Base-by-base conservation (phyloP, 1,284 basidiomycete species). In the Amylostereum chailletii region DNA sequence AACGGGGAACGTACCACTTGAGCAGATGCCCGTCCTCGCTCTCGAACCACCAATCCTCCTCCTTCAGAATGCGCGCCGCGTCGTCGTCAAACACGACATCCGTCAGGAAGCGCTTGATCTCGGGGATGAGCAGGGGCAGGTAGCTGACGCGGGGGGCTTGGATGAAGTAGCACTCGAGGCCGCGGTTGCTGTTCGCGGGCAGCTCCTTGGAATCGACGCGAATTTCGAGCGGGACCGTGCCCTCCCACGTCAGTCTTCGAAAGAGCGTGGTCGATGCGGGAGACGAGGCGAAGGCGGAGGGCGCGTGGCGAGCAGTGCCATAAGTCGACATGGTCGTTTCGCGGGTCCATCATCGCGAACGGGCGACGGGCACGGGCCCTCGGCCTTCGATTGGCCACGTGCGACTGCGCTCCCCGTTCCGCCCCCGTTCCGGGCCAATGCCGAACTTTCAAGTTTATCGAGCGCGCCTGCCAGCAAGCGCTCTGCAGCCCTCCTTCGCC, bases 21-120 rank as follows among this genome's bases (percentile, higher is more conserved):
- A 89, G 76, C 55, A 83, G 67, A 31, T 71, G 77, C 45, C 81
- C 84, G 52, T 80, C 83, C 55, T 83, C 84, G 53, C 81, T 83
- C 65, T 95, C 91, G 64, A 97, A 94, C 94, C 94, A 96, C 86
- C 94, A 91, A 45, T 93, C 86, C 52, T 89, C 84, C 57, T 93
- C 89, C 61, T 86, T 87, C 52, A 91, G 67, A 8, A 74, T 58
- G 50, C 79, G 80, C 3, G 81, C 78, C 27, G 84, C 82, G 34
- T 78, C 74, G 58, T 93, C 89, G 60, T 94, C 90, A 59, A 96
- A 85, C 4, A 91, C 89, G 44, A 95, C 81, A 55, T 94, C 89
- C 69, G 90, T 83, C 52, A 96, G 76, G 65, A 92, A 91, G 54
- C 83, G 77, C 51, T 84, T 78, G 56, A 96, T 81, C 61, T 94